A percentile compares a stretch with the other conserved stretches of the same genome.
Evolutionary conservation across 768 basidiomycete genomes (phyloP).

Genomic region (Amyloporia xantha): DNA sequence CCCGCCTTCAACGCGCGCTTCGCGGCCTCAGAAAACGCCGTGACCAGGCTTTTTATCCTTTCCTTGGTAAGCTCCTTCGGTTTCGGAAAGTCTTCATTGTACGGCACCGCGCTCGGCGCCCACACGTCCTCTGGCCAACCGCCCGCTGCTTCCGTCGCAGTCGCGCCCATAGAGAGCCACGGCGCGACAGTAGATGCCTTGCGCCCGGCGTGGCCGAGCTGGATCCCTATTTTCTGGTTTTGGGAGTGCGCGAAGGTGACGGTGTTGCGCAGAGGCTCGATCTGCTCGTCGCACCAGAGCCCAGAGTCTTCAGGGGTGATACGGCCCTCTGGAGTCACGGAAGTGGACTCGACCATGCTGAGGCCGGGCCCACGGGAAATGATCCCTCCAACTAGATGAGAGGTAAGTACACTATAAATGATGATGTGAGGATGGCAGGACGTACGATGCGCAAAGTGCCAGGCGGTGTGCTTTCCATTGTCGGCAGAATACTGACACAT

Average conservation of each 20-base stretch:
- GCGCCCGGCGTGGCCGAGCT: conserved; percentile 70
- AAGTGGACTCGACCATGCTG: conserved; percentile 60
- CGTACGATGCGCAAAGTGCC: conserved; percentile 48
- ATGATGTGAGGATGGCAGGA: not conserved
- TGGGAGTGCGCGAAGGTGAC: conserved; percentile 67
- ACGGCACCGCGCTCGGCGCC: conserved; percentile 49
- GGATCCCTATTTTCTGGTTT: conserved; percentile 65
- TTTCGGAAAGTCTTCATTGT: conserved; percentile 34
- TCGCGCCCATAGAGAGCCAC: conserved; percentile 47
- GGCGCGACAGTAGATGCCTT: conserved; percentile 61
- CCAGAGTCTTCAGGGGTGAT: conserved; percentile 58
- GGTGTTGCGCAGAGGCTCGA: conserved; percentile 39
- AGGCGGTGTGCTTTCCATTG: conserved; percentile 44
- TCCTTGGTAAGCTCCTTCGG: conserved; percentile 53
- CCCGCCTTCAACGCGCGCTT: conserved; percentile 52
- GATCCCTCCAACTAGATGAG: conserved; percentile 41
- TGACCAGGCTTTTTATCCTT: conserved; percentile 50
- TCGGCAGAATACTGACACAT: conserved; percentile 56
- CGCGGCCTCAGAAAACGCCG: conserved; percentile 47
- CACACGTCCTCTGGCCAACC: conserved; percentile 32
- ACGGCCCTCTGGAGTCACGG: conserved; percentile 51
- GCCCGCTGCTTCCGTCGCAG: conserved; percentile 31
- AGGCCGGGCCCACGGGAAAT: conserved; percentile 48
- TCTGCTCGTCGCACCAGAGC: conserved; percentile 58
- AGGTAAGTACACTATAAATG: not conserved